Base-by-base conservation (phyloP, 805 yeast genomes). In the Brettanomyces naardenensis region DNA sequence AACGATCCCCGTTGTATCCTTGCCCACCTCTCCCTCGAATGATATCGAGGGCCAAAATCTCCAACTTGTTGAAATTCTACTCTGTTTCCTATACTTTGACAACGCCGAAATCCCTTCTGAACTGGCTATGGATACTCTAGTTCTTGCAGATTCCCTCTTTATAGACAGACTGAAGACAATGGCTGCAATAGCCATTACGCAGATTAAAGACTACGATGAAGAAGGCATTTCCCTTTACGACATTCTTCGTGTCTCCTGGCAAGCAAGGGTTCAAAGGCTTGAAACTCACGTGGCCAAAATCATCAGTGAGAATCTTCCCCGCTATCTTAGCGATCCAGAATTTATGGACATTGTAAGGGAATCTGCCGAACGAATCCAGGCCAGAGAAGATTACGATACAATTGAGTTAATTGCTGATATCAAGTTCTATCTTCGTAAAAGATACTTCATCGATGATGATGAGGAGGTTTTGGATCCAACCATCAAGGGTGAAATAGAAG, bases 321-420 rank as follows among this genome's bases (percentile, higher is more conserved):
- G 33, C 20, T 76, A 52, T 54, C 46, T 62, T 5, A 28, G 45
- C 1, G 61, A 61, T n/a, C 55, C 59, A 1, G 68, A 66, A 31
- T 64, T 75, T 36, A 49, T 56, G 35, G 60, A 53, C 0, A 51
- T 69, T 14, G 53, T 68, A 5, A 7, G 46, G n/a, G 71, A 68
- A 40, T 47, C 43, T 36, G 67, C 65, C 44, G 66, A 75, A 51
- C 44, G 38, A 47, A 81, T 84, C 35, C 50, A 68, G 17, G 58
- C 54, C 13, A 68, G 92, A 51, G 78, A 84, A 46, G 85, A 77
- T 42, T 79, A 83, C 0, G 95, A 84, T 59, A 80, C 90, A 1
- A 80, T 84, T 51, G 95, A 84, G 49, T 61, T 84, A 46, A 65
- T 84, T 20, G 95, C 83, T 56, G 94, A 83, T 59, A 78, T 84